Base-by-base conservation (phyloP, 148 eudicot genomes). In the Spergularia marina region DNA sequence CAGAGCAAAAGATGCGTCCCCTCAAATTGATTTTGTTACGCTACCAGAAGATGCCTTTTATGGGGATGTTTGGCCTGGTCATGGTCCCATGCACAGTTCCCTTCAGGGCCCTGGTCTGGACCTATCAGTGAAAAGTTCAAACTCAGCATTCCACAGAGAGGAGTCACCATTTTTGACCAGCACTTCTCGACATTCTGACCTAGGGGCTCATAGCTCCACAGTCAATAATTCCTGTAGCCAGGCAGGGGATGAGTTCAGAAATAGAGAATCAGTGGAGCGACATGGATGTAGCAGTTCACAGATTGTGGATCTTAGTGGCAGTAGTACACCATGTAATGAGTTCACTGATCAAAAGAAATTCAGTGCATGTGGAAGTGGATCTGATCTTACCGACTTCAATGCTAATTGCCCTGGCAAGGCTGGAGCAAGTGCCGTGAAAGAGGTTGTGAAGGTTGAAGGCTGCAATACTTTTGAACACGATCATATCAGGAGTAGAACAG, bases 151-250 rank as follows among this genome's bases (percentile, higher is more conserved):
- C 72, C 78, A 80, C 49, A 77, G 77, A 71, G 87, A 85, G 64
- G 80, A 76, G 34, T 69, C 82, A 10, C 79, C 85, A n/a, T 40
- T 84, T 72, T 49, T 76, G 61, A 65, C 79, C 44, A 85, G 86
- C 54, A 39, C 80, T 62, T 79, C 87, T 12, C 61, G 71, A 39
- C 68, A 76, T 53, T 83, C 90, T 68, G 84, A 80, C 54, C 80
- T 76, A 8, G 86, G 75, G 64, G 70, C 85, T 65, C 68, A 49
- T 61, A 76, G 63, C 49, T 78, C 84, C n/a, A 55, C 70, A 62
- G 16, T 61, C 73, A 68, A 62, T 78, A 77, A 23, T 65, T 77
- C 76, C 44, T 30, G 73, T 15, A 68, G 56, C 18, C 67, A 30
- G 71, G 41, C 71, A 16, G 67, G 65, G 44, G 16, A 61, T 53